A percentile compares a stretch with the other conserved stretches of the same genome.
Evolutionary conservation across 371 early-diverging fungal genomes (phyloP).

Genomic region (Rhizopus sp.): DNA sequence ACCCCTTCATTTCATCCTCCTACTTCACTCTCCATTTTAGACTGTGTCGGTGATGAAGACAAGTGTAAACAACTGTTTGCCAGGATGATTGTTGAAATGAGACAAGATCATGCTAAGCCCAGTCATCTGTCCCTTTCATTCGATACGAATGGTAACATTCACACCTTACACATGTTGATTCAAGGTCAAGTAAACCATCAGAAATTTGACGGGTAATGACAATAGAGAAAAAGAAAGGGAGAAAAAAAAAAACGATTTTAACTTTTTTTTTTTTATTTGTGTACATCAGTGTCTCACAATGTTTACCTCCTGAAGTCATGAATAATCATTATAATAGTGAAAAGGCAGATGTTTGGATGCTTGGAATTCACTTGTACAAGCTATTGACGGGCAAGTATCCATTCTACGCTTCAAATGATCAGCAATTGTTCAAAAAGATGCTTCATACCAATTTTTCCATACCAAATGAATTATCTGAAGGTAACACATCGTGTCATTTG

Average conservation of each 20-base stretch:
- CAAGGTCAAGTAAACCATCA: slow-evolving; percentile 33
- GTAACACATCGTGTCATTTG: slow-evolving; percentile 21
- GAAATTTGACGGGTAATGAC: slow-evolving; percentile 35
- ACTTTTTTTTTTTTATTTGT: background rate
- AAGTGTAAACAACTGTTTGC: slow-evolving; percentile 38
- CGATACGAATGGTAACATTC: slow-evolving; percentile 33
- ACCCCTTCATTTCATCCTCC: background rate
- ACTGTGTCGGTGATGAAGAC: slow-evolving; percentile 32
- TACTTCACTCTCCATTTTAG: background rate
- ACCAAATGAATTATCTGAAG: slow-evolving; percentile 40
- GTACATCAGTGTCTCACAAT: slow-evolving; percentile 28
- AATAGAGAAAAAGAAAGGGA: background rate
- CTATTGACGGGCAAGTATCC: slow-evolving; percentile 45
- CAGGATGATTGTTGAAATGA: slow-evolving; percentile 38
- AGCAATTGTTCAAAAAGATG: slow-evolving; percentile 43
- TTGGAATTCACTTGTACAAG: slow-evolving; percentile 43
- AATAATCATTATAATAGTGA: slow-evolving; percentile 26
- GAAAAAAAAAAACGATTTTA: slow-evolving; percentile 2
- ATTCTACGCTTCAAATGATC: slow-evolving; percentile 40
- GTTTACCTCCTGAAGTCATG: slow-evolving; percentile 40
- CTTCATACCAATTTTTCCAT: slow-evolving; percentile 35
- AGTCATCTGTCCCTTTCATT: slow-evolving; percentile 34
- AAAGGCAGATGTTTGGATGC: slow-evolving; percentile 44
- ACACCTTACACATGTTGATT: slow-evolving; percentile 24
- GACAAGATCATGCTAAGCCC: slow-evolving; percentile 18